phyloP scores from a whole-genome alignment of 331 rosid genomes.

The Stylosanthes scabra region DNA sequence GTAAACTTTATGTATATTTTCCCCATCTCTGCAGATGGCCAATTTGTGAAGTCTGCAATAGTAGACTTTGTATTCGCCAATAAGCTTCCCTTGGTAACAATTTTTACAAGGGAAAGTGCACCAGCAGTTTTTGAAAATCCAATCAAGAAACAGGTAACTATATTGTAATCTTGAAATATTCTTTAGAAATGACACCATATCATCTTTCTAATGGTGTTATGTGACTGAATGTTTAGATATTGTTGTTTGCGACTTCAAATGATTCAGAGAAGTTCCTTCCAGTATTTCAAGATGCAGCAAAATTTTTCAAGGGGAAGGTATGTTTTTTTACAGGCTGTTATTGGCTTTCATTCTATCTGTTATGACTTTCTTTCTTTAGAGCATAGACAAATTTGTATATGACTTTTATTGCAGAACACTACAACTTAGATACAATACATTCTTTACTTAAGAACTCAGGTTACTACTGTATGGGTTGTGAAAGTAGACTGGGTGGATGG shows the following conservation, averaged over 20 bases:
- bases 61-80: constrained; percentile 75
- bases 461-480: constrained; percentile 10
- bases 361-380: constrained; percentile 21
- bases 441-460: constrained; percentile 2
- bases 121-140: constrained; percentile 82
- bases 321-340: background rate
- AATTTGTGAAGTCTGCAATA: constrained; percentile 75
- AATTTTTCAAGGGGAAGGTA: constrained; percentile 95
- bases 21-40: constrained; percentile 62
- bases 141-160: constrained; percentile 91
- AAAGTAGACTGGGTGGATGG: constrained; percentile 25
- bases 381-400: constrained; percentile 8
- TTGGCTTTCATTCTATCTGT: constrained; percentile 1
- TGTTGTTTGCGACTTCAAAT: constrained; percentile 75
- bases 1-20: constrained; percentile 17
- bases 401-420: constrained; percentile 24
- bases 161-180: constrained; percentile 13
- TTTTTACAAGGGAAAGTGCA: constrained; percentile 89
- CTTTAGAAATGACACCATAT: constrained; percentile 12
- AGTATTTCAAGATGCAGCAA: constrained; percentile 78
- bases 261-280: constrained; percentile 77
- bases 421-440: constrained; percentile 14
- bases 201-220: constrained; percentile 23
- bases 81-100: constrained; percentile 90
- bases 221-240: constrained; percentile 56